Evolutionary conservation across 306 rosid genomes (phyloP), one percentile per base, ranked within the genome.

Genomic region (Quillaja saponaria): DNA sequence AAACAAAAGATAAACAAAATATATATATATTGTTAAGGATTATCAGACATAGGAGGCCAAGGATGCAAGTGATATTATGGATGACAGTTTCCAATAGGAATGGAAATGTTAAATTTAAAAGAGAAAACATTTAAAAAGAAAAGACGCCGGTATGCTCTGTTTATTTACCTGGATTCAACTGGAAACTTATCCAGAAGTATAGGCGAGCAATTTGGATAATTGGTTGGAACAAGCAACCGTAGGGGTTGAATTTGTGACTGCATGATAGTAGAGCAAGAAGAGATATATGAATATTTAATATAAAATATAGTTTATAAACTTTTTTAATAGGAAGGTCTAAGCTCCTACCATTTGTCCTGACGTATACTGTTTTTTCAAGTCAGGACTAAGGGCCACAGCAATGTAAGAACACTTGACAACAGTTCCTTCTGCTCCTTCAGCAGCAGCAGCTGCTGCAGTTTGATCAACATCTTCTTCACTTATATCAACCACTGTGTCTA

Each of bases 171-270:
- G 83, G 82, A 69, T 77, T 88, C 95, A 63, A 77, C 83, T 46
- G 94, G 89, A 72, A 84, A 72, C 75, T 84, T 88, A 85, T 92
- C 98, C 41, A 92, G 79, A 51, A 88, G 81, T 58, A 92, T 64
- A 5, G 98, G 98, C 28, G 98, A 88, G 64, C 86, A 84, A 58
- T 63, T 82, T 53, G 98, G 98, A 80, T 92, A 92, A 70, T 82
- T 82, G 76, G 84, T 67, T 14, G 98, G 98, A 75, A 92, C 89
- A 54, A 88, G 90, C 83, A 92, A 82, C 64, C 86, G 82, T 64
- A 92, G 67, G 31, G 98, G 98, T 72, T 76, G 92, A 79, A 88
- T 86, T 51, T 96, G 94, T 63, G 90, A 77, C 98, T 88, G 96
- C 87, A 79, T 37, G 58, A 45, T 16, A 71, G 71, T 20, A 57